Evolutionary conservation across 2,329 filamentous ascomycete species (phyloP), one percentile per base, ranked within the genome.

Genomic region (Claviceps africana): DNA sequence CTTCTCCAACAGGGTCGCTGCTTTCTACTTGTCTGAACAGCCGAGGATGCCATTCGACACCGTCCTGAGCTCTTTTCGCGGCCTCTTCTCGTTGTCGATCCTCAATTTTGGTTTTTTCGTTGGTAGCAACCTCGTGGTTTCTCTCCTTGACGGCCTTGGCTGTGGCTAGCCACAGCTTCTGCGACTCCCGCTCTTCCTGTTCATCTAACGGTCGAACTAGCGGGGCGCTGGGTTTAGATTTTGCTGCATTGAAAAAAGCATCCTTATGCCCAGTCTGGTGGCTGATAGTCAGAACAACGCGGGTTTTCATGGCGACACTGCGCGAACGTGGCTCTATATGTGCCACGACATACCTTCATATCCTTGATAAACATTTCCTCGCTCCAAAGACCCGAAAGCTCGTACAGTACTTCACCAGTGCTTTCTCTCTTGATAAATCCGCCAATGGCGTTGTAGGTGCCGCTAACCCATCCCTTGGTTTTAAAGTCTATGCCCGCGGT

Each of bases 401-500:
- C 93, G 63, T 82, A 97, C n/a, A 96, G 74, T 7, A 84, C 71
- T 66, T 96, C 90, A 35, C 88, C 89, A 0, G 87, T 90, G 63
- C 83, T 82, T 57, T 90, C 88, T 59, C 90, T 88, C 68, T 85
- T 95, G 70, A 98, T 95, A 42, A 76, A 82, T 9, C 93, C 93
- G 9, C 88, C 89, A 61, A 98, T 95, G 39, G 89, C 88, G 64
- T 98, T 96, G 70, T 98, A 98, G 1, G 87, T 93, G 8, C 93
- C 93, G 50, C 88, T 85, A 57, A 98, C 91, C 79, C 94, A 98
- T 5, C 93, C 93, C 70, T 97, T 97, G 50, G 88, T 94, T 72
- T 97, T 97, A 78, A 98, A 98, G 59, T 98, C 93, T 55, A 98
- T 82, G 65, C 98, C 91, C 55, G 89, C 91, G 28, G 82, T 79